Base-by-base conservation (phyloP, 176 grass and related monocot genomes). In the Olyra latifolia region DNA sequence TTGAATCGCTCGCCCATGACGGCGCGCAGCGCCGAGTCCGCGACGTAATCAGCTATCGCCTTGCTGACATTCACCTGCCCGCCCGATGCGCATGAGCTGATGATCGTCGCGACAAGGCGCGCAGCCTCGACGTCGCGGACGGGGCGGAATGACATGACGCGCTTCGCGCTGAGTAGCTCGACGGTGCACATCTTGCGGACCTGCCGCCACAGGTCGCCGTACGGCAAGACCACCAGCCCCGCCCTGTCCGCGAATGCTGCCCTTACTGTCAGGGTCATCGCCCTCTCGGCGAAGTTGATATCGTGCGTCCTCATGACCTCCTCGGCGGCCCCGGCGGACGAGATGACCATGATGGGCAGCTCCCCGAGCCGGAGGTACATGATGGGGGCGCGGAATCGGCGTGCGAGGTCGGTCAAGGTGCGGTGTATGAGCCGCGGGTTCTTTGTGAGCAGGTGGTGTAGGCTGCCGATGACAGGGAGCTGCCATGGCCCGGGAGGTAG, bases 51-150 rank as follows among this genome's bases (percentile, higher is more conserved):
- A 14, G 71, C 25, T 17, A 84, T 66, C 27, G 7, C 14, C 71
- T 17, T 45, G 32, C 81, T 63, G 17, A 83, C 16, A 61, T 84
- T 84, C 46, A 84, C 81, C 17, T 5, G 0, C 23, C 10, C 35
- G 14, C 14, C 57, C 0, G n/a, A 14, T 44, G 53, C 6, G 13
- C 19, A 30, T 14, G 42, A 22, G 44, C 27, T 13, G 52, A 25
- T 13, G 52, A 75, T 23, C 3, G 48, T 30, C 28, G 7, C 45
- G 30, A 59, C 44, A 12, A 89, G 55, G 40, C 54, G 62, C 0
- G 4, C 65, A 8, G 79, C 86, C 60, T 88, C 74, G 3, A 65
- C 86, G 30, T 88, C 86, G 44, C 80, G 64, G 13, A 81, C 57
- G 25, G 23, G 24, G 3, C 74, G 39, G 30, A 81, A 81, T 0